Base-by-base conservation (phyloP, 371 early-diverging fungal genomes). In the Synchytrium microbalum region DNA sequence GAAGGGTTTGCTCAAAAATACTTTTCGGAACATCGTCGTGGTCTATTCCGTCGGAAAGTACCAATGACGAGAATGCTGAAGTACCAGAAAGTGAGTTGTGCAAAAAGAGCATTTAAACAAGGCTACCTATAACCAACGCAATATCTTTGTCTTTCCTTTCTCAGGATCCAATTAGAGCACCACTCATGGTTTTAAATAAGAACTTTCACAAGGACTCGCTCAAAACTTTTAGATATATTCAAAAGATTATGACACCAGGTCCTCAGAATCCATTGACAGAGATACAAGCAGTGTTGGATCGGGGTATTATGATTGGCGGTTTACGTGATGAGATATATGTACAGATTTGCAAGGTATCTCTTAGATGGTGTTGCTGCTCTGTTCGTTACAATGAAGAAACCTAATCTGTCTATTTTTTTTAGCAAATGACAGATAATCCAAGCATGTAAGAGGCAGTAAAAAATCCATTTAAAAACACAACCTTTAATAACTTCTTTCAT, bases 251-350 rank as follows among this genome's bases (percentile, higher is more conserved):
- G 70, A 71, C 86, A 13, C 69, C 72, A 19, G 69, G 66, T 13
- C 63, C 66, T 19, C 19, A 10, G 24, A 53, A 33, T 10, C 59
- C 66, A 0, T 60, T n/a, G 57, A 10, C 78, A 28, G 89, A 91
- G 58, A 85, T 89, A 30, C 92, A 92, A 64, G 73, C 80, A 63
- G 72, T 95, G 29, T 71, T 92, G 29, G 87, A 86, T 60, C 73
- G 72, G 27, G 96, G 94, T 2, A 86, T 94, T n/a, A 72, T 77
- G 16, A 73, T 78, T 31, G 91, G 88, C 26, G 86, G 84, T 52
- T 77, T 97, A 69, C 81, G 95, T 25, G 95, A 96, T 69, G 98
- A 96, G 74, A 90, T 95, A 54, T 93, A 90, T 69, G 93, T 92
- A 10, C 96, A 96, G 78, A 69, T 93, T 26, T 92, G 91, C 76